These are phyloP conservation scores for Diaporthe amygdali DNA, from an alignment of 2,329 filamentous ascomycete species.

Conservation along the genomic window DNA sequence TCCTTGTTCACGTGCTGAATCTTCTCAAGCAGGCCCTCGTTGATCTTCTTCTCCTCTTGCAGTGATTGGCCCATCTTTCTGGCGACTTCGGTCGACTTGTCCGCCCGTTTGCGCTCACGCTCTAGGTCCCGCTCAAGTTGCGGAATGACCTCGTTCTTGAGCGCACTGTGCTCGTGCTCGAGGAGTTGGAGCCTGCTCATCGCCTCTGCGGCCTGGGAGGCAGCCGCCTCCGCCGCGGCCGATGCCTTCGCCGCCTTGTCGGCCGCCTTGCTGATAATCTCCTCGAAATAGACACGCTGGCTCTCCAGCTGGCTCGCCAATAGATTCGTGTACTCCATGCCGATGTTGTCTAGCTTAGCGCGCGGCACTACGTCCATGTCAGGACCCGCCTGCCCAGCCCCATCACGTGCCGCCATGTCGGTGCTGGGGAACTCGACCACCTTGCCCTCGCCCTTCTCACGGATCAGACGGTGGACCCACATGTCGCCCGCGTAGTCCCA, in stretches of 20 bases:
- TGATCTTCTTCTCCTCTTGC: constrained; percentile 86
- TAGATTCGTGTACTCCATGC: constrained; percentile 92
- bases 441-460: constrained; percentile 91
- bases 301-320: constrained; percentile 92
- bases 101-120: constrained; percentile 70
- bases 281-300: constrained; percentile 92
- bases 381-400: constrained; percentile 16
- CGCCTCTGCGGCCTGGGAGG: constrained; percentile 52
- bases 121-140: constrained; percentile 75
- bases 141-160: constrained; percentile 64
- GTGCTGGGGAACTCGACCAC: constrained; percentile 81
- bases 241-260: constrained; percentile 85
- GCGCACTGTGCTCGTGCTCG: constrained; percentile 55
- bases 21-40: constrained; percentile 79
- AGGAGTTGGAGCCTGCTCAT: constrained; percentile 57
- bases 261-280: constrained; percentile 84
- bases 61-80: constrained; percentile 76
- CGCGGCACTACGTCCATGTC: constrained; percentile 69
- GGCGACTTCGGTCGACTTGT: constrained; percentile 77
- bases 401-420: constrained; percentile 31
- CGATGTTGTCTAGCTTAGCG: constrained; percentile 76
- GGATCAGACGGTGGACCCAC: constrained; percentile 94
- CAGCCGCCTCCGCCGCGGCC: constrained; percentile 68
- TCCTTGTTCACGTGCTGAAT: constrained; percentile 76
- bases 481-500: constrained; percentile 98